Conservation (phyloP, 169 alveolate genomes). For the Eimeria acervulina region DNA sequence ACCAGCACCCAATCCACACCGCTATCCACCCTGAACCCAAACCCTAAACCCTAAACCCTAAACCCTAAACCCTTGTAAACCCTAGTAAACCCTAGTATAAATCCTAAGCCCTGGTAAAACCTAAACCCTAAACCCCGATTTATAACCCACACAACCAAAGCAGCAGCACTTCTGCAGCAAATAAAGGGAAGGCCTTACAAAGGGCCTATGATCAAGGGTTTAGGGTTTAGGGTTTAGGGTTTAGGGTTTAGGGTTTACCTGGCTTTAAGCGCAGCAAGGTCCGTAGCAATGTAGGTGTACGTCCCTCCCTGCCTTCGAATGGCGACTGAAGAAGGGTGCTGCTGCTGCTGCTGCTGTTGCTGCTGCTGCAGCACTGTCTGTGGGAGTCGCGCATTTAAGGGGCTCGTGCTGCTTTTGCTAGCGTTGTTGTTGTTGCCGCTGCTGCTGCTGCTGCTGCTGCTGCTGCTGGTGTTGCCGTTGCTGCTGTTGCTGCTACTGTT, state of each 20-base stretch:
- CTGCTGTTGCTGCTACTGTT: slow-evolving; percentile 10
- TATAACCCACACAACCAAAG: neutral
- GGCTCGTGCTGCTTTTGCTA: slow-evolving; percentile 7
- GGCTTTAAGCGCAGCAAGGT: neutral
- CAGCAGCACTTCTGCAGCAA: too few species aligned
- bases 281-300: slow-evolving; percentile 21
- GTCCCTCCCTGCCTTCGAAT: slow-evolving; percentile 17
- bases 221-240: slow-evolving; percentile 35
- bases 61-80: neutral
- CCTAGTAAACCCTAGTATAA: neutral
- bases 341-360: slow-evolving; percentile 37
- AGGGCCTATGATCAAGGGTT: too few species aligned
- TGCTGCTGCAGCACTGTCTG: neutral
- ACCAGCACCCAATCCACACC: too few species aligned
- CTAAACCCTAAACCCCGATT: neutral
- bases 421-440: neutral
- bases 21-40: slow-evolving; percentile 13
- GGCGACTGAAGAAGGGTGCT: neutral
- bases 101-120: neutral
- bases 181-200: too few species aligned
- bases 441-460: slow-evolving; percentile 43
- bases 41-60: slow-evolving; percentile 31
- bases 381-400: neutral
- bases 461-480: neutral
- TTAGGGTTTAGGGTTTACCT: slow-evolving; percentile 40